phyloP scores from a whole-genome alignment of 1,284 basidiomycete species.

The Boletus calvinii region DNA sequence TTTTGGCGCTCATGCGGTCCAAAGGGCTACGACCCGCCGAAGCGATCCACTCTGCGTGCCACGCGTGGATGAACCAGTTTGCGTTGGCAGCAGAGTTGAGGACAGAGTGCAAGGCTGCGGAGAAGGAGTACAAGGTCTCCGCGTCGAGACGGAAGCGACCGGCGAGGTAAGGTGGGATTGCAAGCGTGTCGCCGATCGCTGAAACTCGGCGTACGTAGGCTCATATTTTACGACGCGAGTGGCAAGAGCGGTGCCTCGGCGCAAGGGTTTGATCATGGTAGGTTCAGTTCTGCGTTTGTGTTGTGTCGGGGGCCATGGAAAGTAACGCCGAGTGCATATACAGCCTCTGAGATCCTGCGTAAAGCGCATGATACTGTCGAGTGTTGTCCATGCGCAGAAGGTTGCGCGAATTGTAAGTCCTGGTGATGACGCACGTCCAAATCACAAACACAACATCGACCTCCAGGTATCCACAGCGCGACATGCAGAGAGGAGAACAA shows the following conservation, averaged over 20 bases:
- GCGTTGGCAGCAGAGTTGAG: constrained; percentile 68
- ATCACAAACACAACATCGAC: not conserved
- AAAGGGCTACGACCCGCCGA: constrained; percentile 68
- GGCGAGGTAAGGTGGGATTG: constrained; percentile 64
- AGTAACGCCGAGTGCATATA: not conserved
- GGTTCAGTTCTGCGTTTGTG: constrained; percentile 9
- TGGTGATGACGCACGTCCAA: not conserved
- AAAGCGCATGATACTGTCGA: constrained; percentile 67
- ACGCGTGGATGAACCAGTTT: constrained; percentile 82
- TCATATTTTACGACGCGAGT: constrained; percentile 81
- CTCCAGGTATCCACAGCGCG: constrained; percentile 61
- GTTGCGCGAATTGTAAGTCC: constrained; percentile 70
- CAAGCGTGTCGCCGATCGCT: constrained; percentile 1
- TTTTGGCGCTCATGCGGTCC: constrained; percentile 52
- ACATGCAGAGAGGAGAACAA: constrained; percentile 65
- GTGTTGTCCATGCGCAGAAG: constrained; percentile 66
- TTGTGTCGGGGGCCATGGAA: not conserved
- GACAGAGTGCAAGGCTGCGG: constrained; percentile 82
- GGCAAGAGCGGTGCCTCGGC: constrained; percentile 72
- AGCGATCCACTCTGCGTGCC: constrained; percentile 83
- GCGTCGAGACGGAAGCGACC: constrained; percentile 71
- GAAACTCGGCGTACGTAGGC: constrained; percentile 40
- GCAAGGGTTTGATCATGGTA: constrained; percentile 84
- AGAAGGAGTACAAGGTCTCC: constrained; percentile 72
- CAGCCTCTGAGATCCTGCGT: constrained; percentile 47